Evolutionary conservation across 139 green algal species (phyloP).

Genomic region (Haematococcus lacustris): DNA sequence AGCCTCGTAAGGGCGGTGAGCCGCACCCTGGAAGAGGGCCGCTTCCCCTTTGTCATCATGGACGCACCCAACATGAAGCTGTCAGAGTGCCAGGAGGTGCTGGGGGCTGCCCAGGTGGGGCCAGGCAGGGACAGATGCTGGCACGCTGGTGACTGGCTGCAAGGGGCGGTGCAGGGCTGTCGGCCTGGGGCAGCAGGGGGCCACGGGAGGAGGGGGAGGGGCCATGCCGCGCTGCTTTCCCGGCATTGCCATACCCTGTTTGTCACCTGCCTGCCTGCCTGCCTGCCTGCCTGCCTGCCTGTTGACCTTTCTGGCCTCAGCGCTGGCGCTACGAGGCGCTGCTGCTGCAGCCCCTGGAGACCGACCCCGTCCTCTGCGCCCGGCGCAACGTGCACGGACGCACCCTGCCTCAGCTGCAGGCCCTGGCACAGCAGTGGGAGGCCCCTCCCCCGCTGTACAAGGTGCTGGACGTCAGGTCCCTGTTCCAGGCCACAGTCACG

Average conservation of each 20-base stretch:
- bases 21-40: constrained; percentile 54
- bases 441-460: background rate
- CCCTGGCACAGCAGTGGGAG: background rate
- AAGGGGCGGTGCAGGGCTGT: background rate
- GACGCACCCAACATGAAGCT: constrained; percentile 47
- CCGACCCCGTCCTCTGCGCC: constrained; percentile 25
- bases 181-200: background rate
- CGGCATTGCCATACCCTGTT: background rate
- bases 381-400: constrained; percentile 41
- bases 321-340: constrained; percentile 53
- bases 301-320: constrained; percentile 12
- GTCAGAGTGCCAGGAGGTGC: constrained; percentile 44
- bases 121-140: no score
- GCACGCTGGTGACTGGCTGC: no score
- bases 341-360: constrained; percentile 34
- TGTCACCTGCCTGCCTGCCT: no score
- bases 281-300: background rate
- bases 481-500: background rate
- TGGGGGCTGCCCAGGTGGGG: constrained; percentile 49
- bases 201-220: background rate
- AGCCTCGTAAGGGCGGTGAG: constrained; percentile 54
- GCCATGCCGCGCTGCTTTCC: background rate
- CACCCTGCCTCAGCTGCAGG: constrained; percentile 19
- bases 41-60: constrained; percentile 64
- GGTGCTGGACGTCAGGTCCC: background rate